These are phyloP conservation scores for Pseudoturritis turrita DNA, from an alignment of 345 rosid species.

Conservation along the genomic window DNA sequence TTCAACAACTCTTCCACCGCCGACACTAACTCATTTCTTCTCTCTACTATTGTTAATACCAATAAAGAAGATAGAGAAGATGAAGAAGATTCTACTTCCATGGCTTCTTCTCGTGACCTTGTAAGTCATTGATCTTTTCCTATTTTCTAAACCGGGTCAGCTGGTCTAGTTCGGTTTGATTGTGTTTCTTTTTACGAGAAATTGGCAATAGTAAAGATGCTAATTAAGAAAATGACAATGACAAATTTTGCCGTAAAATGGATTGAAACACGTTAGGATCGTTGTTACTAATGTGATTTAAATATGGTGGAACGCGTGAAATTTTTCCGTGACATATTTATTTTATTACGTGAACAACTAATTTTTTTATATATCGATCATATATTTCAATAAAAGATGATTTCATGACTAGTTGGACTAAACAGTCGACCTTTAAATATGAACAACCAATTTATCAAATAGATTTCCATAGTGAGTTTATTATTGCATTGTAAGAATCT, in stretches of 20 bases:
- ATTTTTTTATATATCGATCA: no score
- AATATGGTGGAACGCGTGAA: not conserved
- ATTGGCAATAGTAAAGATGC: not conserved
- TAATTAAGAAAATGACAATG: not conserved
- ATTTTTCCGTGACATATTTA: not conserved
- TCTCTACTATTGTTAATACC: constrained; percentile 35
- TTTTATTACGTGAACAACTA: not conserved
- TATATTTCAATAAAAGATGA: no score
- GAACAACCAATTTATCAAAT: no score
- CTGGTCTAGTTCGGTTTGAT: not conserved
- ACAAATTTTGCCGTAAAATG: not conserved
- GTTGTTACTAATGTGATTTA: not conserved
- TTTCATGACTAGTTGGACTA: no score
- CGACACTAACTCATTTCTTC: constrained; percentile 26
- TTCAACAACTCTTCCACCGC: constrained; percentile 25
- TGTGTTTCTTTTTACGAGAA: not conserved
- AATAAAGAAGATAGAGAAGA: constrained; percentile 29
- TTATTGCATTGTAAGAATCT: no score
- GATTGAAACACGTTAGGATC: not conserved
- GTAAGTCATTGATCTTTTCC: constrained; percentile 8
- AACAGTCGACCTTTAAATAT: no score
- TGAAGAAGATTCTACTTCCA: constrained; percentile 38
- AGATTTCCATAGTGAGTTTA: no score
- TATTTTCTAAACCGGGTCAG: constrained; percentile 7
- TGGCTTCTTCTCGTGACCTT: constrained; percentile 35